These are phyloP conservation scores for Lachancea waltii DNA, from an alignment of 805 yeast genomes.

Conservation along the genomic window DNA sequence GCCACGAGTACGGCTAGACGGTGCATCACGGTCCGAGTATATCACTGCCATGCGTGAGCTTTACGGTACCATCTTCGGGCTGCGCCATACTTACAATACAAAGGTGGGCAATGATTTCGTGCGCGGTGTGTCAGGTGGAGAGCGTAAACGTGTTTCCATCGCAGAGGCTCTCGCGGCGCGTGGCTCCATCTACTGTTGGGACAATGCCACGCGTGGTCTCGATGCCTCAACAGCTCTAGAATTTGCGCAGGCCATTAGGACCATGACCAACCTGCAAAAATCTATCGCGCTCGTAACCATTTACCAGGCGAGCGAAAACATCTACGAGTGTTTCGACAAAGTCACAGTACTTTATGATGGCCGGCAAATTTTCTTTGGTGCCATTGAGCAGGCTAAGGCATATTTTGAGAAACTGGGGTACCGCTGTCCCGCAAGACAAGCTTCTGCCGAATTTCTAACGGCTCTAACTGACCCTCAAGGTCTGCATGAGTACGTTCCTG, in stretches of 20 bases:
- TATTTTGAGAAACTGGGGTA: slow-evolving; percentile 54
- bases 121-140: slow-evolving; percentile 71
- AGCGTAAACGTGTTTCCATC: slow-evolving; percentile 67
- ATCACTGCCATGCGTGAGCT: slow-evolving; percentile 37
- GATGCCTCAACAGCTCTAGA: slow-evolving; percentile 73
- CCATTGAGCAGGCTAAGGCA: slow-evolving; percentile 39
- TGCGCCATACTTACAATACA: slow-evolving; percentile 48
- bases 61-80: slow-evolving; percentile 42
- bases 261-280: slow-evolving; percentile 43
- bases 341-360: slow-evolving; percentile 49
- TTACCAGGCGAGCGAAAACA: slow-evolving; percentile 54
- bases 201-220: slow-evolving; percentile 72
- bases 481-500: slow-evolving; percentile 31
- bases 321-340: slow-evolving; percentile 48
- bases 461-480: slow-evolving; percentile 55
- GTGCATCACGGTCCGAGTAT: slow-evolving; percentile 42
- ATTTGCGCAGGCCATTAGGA: slow-evolving; percentile 52
- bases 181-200: slow-evolving; percentile 56
- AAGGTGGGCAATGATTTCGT: slow-evolving; percentile 51
- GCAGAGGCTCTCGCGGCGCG: slow-evolving; percentile 60
- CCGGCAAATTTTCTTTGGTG: slow-evolving; percentile 52
- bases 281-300: slow-evolving; percentile 55
- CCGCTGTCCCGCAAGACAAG: slow-evolving; percentile 49
- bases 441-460: slow-evolving; percentile 58
- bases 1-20: slow-evolving; percentile 48